phyloP scores from a whole-genome alignment of 176 grass and related monocot genomes.

The Paspalum vaginatum region DNA sequence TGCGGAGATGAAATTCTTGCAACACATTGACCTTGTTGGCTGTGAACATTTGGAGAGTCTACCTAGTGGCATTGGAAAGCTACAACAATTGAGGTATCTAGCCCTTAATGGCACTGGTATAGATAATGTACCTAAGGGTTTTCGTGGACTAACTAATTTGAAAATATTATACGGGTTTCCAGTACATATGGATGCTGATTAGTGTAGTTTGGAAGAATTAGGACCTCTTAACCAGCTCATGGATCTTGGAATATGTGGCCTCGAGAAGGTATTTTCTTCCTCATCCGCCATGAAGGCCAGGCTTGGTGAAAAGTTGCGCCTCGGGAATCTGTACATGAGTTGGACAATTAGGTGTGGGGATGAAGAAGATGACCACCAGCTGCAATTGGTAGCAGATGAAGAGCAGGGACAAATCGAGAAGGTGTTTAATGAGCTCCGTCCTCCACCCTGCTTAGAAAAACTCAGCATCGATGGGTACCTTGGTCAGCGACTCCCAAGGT shows the following conservation, averaged over 20 bases:
- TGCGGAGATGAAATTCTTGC: neutral
- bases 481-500: conserved; percentile 20
- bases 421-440: conserved; percentile 26
- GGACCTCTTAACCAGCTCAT: neutral
- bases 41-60: neutral
- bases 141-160: neutral
- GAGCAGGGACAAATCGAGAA: neutral
- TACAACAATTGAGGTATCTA: conserved; percentile 11
- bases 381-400: neutral
- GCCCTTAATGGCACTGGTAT: neutral
- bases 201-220: conserved; percentile 22
- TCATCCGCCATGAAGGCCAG: neutral
- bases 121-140: neutral
- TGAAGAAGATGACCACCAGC: too few species aligned
- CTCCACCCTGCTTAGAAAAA: neutral
- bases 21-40: neutral
- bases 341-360: neutral
- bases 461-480: neutral
- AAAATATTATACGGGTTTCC: neutral
- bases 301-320: neutral
- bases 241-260: neutral
- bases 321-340: neutral
- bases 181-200: neutral
- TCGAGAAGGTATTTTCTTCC: conserved; percentile 13
- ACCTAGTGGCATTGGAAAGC: neutral